Evolutionary conservation across 192 early-diverging fungal genomes (phyloP).

Genomic region (Rhizoclosmatium globosum): DNA sequence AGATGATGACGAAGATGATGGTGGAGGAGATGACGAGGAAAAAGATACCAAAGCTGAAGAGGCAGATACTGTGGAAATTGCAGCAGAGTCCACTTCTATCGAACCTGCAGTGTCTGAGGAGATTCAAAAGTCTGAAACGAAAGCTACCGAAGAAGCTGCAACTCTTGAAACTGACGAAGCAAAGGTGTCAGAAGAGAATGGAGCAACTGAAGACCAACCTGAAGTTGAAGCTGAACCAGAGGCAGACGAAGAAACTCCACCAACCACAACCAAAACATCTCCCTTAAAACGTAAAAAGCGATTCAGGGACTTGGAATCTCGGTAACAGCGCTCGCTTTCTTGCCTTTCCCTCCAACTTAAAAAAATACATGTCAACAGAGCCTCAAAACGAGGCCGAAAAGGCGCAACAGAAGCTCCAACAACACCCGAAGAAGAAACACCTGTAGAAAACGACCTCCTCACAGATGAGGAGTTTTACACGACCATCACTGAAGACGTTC

Average conservation of each 20-base stretch:
- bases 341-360: not conserved
- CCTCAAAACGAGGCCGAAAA: constrained; percentile 13
- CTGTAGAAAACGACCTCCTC: constrained; percentile 7
- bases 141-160: not conserved
- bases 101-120: not conserved
- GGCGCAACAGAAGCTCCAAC: not conserved
- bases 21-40: not conserved
- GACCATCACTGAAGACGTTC: constrained; percentile 8
- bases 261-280: not conserved
- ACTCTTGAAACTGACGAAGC: not conserved
- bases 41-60: not conserved
- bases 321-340: not conserved
- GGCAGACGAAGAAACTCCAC: not conserved
- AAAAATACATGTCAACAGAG: not conserved
- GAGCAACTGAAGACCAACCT: not conserved
- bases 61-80: not conserved
- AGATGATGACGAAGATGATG: not conserved
- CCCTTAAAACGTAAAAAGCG: constrained; percentile 6
- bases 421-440: not conserved
- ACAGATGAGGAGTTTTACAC: not conserved
- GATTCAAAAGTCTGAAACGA: not conserved
- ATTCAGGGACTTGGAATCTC: not conserved
- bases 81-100: not conserved
- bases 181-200: constrained; percentile 5
- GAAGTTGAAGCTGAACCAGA: constrained; percentile 4